These are phyloP conservation scores for Herpetomonas samuelpessoai DNA, from an alignment of 208 protist genomes.

Conservation along the genomic window DNA sequence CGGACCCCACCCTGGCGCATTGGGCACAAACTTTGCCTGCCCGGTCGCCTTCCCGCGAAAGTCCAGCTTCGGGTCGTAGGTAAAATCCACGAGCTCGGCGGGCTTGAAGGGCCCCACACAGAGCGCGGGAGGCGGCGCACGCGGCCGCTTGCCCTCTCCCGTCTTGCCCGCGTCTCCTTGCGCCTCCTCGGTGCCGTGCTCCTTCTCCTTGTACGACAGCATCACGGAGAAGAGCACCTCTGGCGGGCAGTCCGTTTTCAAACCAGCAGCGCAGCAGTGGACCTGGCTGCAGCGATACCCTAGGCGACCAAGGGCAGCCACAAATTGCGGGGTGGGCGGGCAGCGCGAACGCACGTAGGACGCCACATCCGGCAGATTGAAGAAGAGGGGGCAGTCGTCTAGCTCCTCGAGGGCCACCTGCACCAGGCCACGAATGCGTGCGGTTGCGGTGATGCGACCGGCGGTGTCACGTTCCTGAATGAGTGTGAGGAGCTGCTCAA, in stretches of 20 bases:
- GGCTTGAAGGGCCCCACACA: slow-evolving; percentile 32
- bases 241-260: slow-evolving; percentile 93
- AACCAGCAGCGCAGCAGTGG: slow-evolving; percentile 78
- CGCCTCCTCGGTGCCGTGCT: neutral
- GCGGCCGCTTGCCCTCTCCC: slow-evolving; percentile 5
- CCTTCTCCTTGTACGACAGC: slow-evolving; percentile 62
- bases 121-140: neutral
- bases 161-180: neutral
- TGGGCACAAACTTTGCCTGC: slow-evolving; percentile 86
- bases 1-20: slow-evolving; percentile 86
- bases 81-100: slow-evolving; percentile 60
- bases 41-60: slow-evolving; percentile 69
- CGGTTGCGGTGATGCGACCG: slow-evolving; percentile 45
- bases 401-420: slow-evolving; percentile 83
- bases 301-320: slow-evolving; percentile 68
- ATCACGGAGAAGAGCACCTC: slow-evolving; percentile 84
- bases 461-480: slow-evolving; percentile 63
- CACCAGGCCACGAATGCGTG: slow-evolving; percentile 85
- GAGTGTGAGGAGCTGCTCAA: slow-evolving; percentile 62
- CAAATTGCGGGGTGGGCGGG: slow-evolving; percentile 68
- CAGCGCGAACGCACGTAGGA: slow-evolving; percentile 76
- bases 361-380: slow-evolving; percentile 65
- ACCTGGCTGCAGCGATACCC: slow-evolving; percentile 91
- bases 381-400: slow-evolving; percentile 86
- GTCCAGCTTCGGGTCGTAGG: slow-evolving; percentile 77